phyloP scores from a whole-genome alignment of 768 basidiomycete genomes.

The Boletus sensibilis region DNA sequence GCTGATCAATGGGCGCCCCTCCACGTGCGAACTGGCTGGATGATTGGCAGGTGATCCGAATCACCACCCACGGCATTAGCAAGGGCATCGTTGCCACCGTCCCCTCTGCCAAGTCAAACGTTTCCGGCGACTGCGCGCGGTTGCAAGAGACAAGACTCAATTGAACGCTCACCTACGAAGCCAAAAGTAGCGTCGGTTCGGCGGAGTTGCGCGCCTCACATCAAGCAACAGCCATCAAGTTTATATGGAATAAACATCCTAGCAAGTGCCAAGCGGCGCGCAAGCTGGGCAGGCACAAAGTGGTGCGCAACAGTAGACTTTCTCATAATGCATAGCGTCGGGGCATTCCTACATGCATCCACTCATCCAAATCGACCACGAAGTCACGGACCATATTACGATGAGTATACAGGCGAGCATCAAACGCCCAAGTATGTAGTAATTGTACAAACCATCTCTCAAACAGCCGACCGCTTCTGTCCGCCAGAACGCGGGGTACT shows the following conservation, averaged over 20 bases:
- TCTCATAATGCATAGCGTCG: too few species aligned
- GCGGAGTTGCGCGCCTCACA: not conserved
- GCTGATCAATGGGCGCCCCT: not conserved
- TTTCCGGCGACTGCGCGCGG: not conserved
- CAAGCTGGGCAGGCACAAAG: not conserved
- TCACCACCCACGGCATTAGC: constrained; percentile 1
- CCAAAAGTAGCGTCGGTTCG: not conserved
- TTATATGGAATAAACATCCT: too few species aligned
- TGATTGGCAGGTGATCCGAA: not conserved
- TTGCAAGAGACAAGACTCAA: too few species aligned
- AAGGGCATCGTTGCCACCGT: not conserved
- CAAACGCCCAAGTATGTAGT: not conserved
- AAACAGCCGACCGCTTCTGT: constrained; percentile 19
- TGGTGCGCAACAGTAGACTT: not conserved
- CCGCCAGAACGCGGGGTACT: constrained; percentile 15
- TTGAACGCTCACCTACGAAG: too few species aligned
- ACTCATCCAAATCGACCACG: too few species aligned
- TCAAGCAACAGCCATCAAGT: not conserved
- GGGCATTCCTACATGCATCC: too few species aligned
- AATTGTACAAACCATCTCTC: not conserved
- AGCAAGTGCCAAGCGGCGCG: not conserved
- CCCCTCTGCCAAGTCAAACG: not conserved
- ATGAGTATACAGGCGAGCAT: not conserved
- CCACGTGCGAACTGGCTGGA: constrained; percentile 4
- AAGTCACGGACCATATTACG: too few species aligned